Conservation (phyloP, 345 rosid species). For the Populus simonii region DNA sequence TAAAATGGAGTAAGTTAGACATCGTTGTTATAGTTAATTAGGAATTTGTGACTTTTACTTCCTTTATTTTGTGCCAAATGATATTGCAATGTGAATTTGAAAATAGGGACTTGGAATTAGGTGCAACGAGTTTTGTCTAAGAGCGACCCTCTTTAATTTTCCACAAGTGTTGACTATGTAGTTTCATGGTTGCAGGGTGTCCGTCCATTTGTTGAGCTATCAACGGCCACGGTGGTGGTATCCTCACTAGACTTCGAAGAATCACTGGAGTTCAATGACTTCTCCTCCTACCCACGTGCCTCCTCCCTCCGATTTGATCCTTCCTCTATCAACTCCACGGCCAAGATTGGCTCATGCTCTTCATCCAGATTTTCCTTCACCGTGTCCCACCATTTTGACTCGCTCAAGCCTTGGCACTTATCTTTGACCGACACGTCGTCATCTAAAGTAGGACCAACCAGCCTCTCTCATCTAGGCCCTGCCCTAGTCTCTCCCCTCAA, state of each 20-base stretch:
- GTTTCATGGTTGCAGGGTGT: constrained; percentile 55
- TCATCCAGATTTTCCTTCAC: constrained; percentile 93
- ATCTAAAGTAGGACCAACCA: constrained; percentile 44
- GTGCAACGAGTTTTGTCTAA: neutral
- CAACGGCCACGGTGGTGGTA: constrained; percentile 57
- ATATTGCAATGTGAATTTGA: neutral
- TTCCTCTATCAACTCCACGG: constrained; percentile 54
- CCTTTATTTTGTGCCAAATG: neutral
- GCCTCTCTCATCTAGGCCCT: constrained; percentile 41
- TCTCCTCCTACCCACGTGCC: constrained; percentile 57
- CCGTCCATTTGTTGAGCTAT: constrained; percentile 82
- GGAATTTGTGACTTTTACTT: neutral
- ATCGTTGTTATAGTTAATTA: neutral
- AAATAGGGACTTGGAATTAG: neutral
- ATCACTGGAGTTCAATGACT: constrained; percentile 56
- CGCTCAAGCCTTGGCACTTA: constrained; percentile 94
- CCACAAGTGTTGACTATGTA: neutral
- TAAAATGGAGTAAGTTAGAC: neutral
- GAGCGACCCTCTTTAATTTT: neutral
- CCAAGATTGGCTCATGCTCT: constrained; percentile 69
- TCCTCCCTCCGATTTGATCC: constrained; percentile 78
- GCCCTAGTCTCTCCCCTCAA: constrained; percentile 64
- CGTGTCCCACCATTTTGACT: constrained; percentile 79
- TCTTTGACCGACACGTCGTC: constrained; percentile 60
- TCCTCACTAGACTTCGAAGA: constrained; percentile 77